Percentiles rank a stretch among this genome's conserved stretches.
These are phyloP conservation scores for Rubus idaeus DNA, from an alignment of 306 rosid species.

Conservation along the genomic window DNA sequence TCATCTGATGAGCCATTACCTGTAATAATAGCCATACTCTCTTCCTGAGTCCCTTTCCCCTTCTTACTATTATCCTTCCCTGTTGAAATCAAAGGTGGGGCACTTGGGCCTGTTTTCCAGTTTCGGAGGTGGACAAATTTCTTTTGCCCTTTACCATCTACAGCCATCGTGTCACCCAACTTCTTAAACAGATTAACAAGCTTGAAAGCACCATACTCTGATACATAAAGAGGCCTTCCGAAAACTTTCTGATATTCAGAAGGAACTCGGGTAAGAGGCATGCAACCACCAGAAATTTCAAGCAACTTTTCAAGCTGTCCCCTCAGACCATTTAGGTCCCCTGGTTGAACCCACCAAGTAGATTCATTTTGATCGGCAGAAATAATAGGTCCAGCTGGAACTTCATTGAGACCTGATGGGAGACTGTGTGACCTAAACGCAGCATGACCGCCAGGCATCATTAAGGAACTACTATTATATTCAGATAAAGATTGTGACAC, in stretches of 20 bases:
- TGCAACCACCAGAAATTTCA: constrained; percentile 75
- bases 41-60: constrained; percentile 72
- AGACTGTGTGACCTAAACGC: constrained; percentile 69
- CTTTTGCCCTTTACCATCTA: constrained; percentile 72
- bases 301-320: constrained; percentile 70
- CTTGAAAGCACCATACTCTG: constrained; percentile 70
- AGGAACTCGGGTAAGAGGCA: constrained; percentile 65
- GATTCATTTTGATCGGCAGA: constrained; percentile 53
- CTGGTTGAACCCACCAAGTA: constrained; percentile 71
- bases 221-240: constrained; percentile 69
- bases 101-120: constrained; percentile 66
- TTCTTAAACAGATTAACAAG: constrained; percentile 84
- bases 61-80: constrained; percentile 72
- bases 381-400: constrained; percentile 45
- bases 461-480: constrained; percentile 44
- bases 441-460: constrained; percentile 41
- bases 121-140: constrained; percentile 67
- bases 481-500: constrained; percentile 67
- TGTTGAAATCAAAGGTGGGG: constrained; percentile 60
- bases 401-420: constrained; percentile 66
- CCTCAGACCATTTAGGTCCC: constrained; percentile 88
- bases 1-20: constrained; percentile 77
- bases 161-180: constrained; percentile 64
- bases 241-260: constrained; percentile 68
- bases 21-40: constrained; percentile 35